phyloP scores from a whole-genome alignment of 2,329 filamentous ascomycete genomes.

The Ciborinia camelliae region DNA sequence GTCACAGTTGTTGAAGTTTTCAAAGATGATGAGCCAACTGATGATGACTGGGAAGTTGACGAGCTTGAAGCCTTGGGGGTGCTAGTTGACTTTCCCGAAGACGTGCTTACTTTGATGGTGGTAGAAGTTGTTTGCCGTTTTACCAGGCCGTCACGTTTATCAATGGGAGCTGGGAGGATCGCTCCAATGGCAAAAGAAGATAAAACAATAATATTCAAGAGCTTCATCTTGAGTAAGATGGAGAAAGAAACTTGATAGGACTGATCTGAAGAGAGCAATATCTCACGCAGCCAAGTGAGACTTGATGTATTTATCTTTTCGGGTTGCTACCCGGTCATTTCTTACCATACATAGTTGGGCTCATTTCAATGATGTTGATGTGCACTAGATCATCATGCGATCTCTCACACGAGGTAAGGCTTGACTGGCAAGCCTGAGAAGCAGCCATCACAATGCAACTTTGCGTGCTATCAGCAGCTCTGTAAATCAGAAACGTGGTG shows the following conservation, averaged over 20 bases:
- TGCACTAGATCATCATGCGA: constrained; percentile 7
- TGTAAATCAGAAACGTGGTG: background rate
- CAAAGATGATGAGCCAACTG: background rate
- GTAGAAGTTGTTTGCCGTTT: background rate
- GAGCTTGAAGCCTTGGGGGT: background rate
- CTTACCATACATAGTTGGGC: too few species aligned
- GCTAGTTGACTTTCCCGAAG: background rate
- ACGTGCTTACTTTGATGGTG: constrained; percentile 4
- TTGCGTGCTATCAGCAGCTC: background rate
- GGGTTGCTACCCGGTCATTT: background rate
- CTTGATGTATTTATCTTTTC: constrained; percentile 17
- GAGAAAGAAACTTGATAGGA: constrained; percentile 13
- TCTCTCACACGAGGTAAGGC: constrained; percentile 17
- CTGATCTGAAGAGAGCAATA: constrained; percentile 19
- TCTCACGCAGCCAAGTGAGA: constrained; percentile 4
- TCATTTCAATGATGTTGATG: background rate
- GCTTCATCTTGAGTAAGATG: constrained; percentile 19
- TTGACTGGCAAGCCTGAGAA: background rate
- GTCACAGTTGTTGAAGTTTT: constrained; percentile 4
- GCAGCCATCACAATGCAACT: background rate
- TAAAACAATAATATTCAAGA: constrained; percentile 16
- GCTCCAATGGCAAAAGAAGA: constrained; percentile 9
- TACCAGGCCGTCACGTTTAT: constrained; percentile 12
- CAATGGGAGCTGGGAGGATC: background rate
- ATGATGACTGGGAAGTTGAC: background rate